Evolutionary conservation across 192 early-diverging fungal genomes (phyloP).

Genomic region (Backusella morwellensis): DNA sequence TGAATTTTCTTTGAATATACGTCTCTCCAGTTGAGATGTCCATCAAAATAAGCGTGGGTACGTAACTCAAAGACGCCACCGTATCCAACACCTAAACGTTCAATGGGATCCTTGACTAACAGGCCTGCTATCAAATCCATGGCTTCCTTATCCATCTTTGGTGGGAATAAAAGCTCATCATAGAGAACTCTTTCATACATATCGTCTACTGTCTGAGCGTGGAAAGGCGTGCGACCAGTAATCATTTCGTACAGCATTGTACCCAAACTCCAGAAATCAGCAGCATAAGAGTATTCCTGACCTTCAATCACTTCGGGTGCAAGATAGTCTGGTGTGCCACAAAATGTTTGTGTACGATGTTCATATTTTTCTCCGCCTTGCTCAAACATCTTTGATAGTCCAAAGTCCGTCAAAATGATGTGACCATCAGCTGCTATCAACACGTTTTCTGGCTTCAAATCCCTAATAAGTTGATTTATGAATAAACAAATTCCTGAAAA

Average conservation of each 20-base stretch:
- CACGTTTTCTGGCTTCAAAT: conserved; percentile 78
- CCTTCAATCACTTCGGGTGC: conserved; percentile 82
- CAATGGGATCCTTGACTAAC: conserved; percentile 51
- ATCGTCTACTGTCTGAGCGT: conserved; percentile 52
- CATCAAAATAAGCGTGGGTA: conserved; percentile 68
- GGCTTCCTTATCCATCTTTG: conserved; percentile 41
- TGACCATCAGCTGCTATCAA: conserved; percentile 78
- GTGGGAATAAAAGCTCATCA: conserved; percentile 51
- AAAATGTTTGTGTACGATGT: conserved; percentile 61
- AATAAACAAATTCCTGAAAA: conserved; percentile 17
- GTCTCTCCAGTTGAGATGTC: conserved; percentile 68
- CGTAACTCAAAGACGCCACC: conserved; percentile 66
- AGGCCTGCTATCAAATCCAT: conserved; percentile 47
- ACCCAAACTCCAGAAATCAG: conserved; percentile 96
- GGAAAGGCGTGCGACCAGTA: conserved; percentile 66
- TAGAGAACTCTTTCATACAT: conserved; percentile 61
- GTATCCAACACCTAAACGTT: conserved; percentile 63
- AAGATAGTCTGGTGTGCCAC: conserved; percentile 79
- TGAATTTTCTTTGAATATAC: conserved; percentile 55
- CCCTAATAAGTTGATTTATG: conserved; percentile 39
- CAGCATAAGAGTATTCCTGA: conserved; percentile 62
- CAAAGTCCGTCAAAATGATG: conserved; percentile 91
- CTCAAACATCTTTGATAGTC: conserved; percentile 76
- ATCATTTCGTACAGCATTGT: conserved; percentile 92
- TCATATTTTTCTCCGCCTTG: conserved; percentile 20